Evolutionary conservation across 805 yeast genomes (phyloP), one percentile per base, ranked within the genome.

Genomic region (Zygosaccharomyces pseudorouxii): DNA sequence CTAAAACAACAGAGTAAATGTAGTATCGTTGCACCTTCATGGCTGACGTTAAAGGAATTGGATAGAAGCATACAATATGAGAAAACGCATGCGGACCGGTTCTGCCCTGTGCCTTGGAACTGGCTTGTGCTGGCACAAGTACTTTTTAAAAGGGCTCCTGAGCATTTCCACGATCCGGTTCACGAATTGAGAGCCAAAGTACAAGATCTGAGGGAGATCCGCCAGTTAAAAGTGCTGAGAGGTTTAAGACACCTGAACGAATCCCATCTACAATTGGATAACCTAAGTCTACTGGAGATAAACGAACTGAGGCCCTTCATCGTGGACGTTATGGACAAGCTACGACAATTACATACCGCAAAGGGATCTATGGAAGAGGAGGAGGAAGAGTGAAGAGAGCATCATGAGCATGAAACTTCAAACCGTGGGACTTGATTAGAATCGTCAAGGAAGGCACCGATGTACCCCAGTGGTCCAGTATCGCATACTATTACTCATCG

Each of bases 251-350:
- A 82, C 53, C 70, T 92, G 52, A 92, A 92, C 68, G 95, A 86
- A 53, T 79, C 85, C 18, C 88, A 90, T 67, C 74, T 92, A 51
- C 88, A 82, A 60, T 71, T 92, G 64, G 92, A 89, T 56, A 89
- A 93, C 18, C 65, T 93, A 46, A 86, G 95, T 2, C 64, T 84
- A 35, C 64, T 89, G 75, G 99, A 92, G 64, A 83, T 93, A 53
- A 90, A 89, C 64, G 97, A 89, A 63, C 70, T 90, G 45, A 71
- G 97, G 54, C 95, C 97, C 2, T 86, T 89, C 59, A 81, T 89
- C 29, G 71, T 81, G n/a, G 71, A 72, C 11, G 84, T 87, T 0
- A 92, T 93, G 98, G 82, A 82, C 50, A 84, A 83, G 55, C 68
- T 93, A 51, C 74, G 87, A 41, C 72, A 74, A 46, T 62, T 89